Percentiles rank a stretch among this genome's conserved stretches.
phyloP scores from a whole-genome alignment of 257 asterid genomes.

The Apocynum venetum region DNA sequence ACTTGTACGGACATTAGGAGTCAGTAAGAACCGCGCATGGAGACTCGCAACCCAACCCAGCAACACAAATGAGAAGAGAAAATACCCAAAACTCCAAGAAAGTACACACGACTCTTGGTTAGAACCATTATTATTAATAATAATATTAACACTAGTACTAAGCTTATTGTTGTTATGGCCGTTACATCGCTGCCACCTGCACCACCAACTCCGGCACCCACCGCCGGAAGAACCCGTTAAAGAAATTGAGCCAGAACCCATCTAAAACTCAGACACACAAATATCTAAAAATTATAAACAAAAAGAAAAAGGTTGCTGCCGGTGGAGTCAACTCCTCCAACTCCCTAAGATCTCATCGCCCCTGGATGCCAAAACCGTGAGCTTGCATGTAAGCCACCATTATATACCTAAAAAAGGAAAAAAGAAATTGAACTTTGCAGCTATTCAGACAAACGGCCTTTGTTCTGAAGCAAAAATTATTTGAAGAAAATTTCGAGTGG shows the following conservation, averaged over 20 bases:
- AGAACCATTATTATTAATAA: background rate
- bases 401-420: background rate
- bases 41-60: slow-evolving; percentile 68
- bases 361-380: background rate
- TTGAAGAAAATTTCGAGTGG: background rate
- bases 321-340: background rate
- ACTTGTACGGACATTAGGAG: slow-evolving; percentile 58
- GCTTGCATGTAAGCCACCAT: slow-evolving; percentile 17
- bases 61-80: slow-evolving; percentile 52
- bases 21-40: slow-evolving; percentile 49
- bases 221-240: slow-evolving; percentile 23
- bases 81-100: slow-evolving; percentile 44
- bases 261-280: background rate
- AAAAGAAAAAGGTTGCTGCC: background rate
- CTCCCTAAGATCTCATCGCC: slow-evolving; percentile 11
- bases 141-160: slow-evolving; percentile 9
- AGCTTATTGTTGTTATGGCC: slow-evolving; percentile 8
- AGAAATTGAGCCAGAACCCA: slow-evolving; percentile 34
- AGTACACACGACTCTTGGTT: slow-evolving; percentile 20
- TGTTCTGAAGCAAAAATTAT: background rate
- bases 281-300: background rate
- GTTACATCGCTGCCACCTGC: slow-evolving; percentile 17
- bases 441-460: background rate
- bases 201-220: slow-evolving; percentile 20
- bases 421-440: background rate